Conservation (phyloP, 306 rosid genomes). For the Cicer arietinum region DNA sequence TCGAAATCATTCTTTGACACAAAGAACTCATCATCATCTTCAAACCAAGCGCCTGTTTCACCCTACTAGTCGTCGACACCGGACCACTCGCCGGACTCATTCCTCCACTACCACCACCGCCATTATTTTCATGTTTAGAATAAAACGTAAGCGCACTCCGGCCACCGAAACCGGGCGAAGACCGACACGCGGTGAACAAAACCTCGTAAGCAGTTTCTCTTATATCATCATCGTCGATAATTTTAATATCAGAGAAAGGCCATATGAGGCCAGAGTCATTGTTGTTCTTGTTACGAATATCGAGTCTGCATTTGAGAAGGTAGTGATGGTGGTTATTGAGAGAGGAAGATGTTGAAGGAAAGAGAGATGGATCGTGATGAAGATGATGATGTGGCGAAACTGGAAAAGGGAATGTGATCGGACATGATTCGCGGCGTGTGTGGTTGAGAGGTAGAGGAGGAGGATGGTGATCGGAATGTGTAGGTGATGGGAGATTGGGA, state of each 20-base stretch:
- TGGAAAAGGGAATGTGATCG: slow-evolving; percentile 6
- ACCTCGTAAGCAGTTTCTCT: slow-evolving; percentile 54
- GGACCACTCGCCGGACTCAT: slow-evolving; percentile 13
- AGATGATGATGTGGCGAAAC: slow-evolving; percentile 11
- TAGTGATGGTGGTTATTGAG: neutral
- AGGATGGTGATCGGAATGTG: neutral
- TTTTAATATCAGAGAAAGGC: slow-evolving; percentile 42
- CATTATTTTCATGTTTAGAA: slow-evolving; percentile 46
- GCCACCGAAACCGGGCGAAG: slow-evolving; percentile 78
- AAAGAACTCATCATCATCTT: slow-evolving; percentile 73
- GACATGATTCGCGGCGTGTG: slow-evolving; percentile 32
- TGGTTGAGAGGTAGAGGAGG: slow-evolving; percentile 8
- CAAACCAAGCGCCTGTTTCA: slow-evolving; percentile 78
- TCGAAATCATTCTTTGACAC: slow-evolving; percentile 62
- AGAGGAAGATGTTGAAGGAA: slow-evolving; percentile 9
- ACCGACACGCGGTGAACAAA: slow-evolving; percentile 54
- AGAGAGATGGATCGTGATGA: neutral
- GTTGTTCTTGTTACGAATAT: neutral
- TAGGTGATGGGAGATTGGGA: slow-evolving; percentile 22
- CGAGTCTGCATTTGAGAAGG: neutral
- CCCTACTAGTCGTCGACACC: slow-evolving; percentile 61
- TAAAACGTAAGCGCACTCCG: slow-evolving; percentile 71
- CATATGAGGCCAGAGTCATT: slow-evolving; percentile 27
- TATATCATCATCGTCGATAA: slow-evolving; percentile 35
- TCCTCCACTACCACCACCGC: neutral